phyloP scores from a whole-genome alignment of 1,284 basidiomycete genomes.

The Trichosporon coremiiforme region DNA sequence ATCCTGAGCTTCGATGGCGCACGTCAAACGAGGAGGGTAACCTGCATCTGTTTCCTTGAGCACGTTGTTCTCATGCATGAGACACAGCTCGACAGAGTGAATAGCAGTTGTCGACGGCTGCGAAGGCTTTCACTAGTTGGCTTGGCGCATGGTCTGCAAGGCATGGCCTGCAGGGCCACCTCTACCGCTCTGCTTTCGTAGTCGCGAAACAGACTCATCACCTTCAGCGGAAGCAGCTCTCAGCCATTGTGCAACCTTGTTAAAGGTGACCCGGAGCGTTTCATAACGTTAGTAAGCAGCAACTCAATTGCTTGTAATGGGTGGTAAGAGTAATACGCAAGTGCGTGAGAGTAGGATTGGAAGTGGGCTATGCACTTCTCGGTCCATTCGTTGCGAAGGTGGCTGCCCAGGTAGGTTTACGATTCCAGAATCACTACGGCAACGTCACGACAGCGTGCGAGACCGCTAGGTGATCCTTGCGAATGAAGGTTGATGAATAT shows the following conservation, averaged over 20 bases:
- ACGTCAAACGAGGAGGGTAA: no score
- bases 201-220: not conserved
- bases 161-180: no score
- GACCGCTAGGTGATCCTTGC: not conserved
- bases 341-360: not conserved
- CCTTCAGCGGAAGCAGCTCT: slow-evolving; percentile 1
- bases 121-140: not conserved
- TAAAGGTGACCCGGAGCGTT: not conserved
- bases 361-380: not conserved
- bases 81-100: no score
- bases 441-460: not conserved
- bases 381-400: not conserved
- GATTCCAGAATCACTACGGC: not conserved
- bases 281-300: slow-evolving; percentile 8
- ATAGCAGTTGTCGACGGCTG: no score
- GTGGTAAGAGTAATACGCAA: not conserved
- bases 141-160: not conserved
- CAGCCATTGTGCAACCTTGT: slow-evolving; percentile 14
- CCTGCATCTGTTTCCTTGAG: no score
- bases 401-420: not conserved
- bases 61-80: no score
- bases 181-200: not conserved
- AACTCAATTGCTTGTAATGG: not conserved
- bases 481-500: not conserved
- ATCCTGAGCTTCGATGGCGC: no score